Evolutionary conservation across 2,329 filamentous ascomycete genomes (phyloP).

Genomic region (Cladorrhinum sp.): DNA sequence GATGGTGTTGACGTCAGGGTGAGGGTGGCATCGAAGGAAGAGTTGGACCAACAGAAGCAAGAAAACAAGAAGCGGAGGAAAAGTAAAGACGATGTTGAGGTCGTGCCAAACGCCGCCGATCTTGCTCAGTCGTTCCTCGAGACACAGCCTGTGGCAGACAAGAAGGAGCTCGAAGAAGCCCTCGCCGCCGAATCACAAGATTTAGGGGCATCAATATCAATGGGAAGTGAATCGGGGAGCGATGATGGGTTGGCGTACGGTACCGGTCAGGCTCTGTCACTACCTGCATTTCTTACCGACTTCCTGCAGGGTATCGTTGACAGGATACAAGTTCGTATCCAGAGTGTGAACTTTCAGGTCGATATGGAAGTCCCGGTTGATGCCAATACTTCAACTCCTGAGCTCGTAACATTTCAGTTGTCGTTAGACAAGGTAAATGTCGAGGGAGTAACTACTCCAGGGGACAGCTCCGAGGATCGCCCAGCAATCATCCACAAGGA

Average conservation of each 20-base stretch:
- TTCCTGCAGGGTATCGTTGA: constrained; percentile 74
- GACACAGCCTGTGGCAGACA: constrained; percentile 64
- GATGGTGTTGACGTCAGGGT: constrained; percentile 75
- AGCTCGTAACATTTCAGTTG: constrained; percentile 63
- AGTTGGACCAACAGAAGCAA: constrained; percentile 29
- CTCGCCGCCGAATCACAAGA: constrained; percentile 62
- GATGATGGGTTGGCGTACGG: constrained; percentile 62
- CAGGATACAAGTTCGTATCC: constrained; percentile 64
- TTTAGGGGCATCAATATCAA: constrained; percentile 57
- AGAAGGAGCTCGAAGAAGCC: constrained; percentile 65
- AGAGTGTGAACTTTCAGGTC: constrained; percentile 63
- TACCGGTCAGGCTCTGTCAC: constrained; percentile 66
- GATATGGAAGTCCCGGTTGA: constrained; percentile 58
- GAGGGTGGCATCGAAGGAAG: constrained; percentile 47
- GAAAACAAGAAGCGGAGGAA: constrained; percentile 27
- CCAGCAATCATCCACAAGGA: constrained; percentile 49
- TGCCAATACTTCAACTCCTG: constrained; percentile 42
- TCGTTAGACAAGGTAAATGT: constrained; percentile 63
- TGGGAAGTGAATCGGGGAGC: constrained; percentile 54
- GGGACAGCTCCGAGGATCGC: constrained; percentile 30
- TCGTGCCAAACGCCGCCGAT: constrained; percentile 67
- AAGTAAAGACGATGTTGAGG: constrained; percentile 29
- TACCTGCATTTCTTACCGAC: constrained; percentile 67
- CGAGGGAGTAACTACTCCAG: constrained; percentile 58
- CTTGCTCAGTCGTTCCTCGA: constrained; percentile 77